Base-by-base conservation (phyloP, 768 basidiomycete genomes). In the Tylopilus felleus region DNA sequence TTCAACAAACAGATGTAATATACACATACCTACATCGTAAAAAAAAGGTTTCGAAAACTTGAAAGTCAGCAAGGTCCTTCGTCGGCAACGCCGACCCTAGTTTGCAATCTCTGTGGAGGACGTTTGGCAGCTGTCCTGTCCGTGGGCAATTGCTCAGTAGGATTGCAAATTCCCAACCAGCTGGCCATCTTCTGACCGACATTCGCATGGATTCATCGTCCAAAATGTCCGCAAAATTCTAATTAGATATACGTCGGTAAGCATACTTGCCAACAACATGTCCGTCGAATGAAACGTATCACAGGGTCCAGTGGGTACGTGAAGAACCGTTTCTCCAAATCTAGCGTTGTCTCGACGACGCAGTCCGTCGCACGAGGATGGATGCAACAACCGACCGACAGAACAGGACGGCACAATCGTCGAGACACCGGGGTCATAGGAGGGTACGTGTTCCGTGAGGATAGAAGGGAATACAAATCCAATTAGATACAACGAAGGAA, bases 401-500 rank as follows among this genome's bases (percentile, higher is more conserved):
- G 19, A 36, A 47, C 35, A 29, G 21, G 29, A 36, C 21, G 10
- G 35, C 16, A 51, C 16, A 2, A 14, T 35, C 43, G 29, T 27
- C 39, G 35, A 48, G 35, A 51, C 38, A 25, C 42, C 21, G 19
- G 31, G 47, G 19, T 17, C 35, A 39, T 28, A 22, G 31, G 28
- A 46, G 22, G n/a, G 39, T 42, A 47, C 40, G 23, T 6, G 51
- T 47, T 55, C 59, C 50, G 40, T 25, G 42, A 27, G 31, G 33
- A 49, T 22, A 42, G 36, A 56, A 53, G 47, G 55, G 44, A 54
- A 25, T 63, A 66, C 65, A 62, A 45, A 59, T 62, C 53, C 52
- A 47, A 53, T 50, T 57, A 63, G 53, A 53, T 51, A 63, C 56
- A 60, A 57, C 22, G 19, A 43, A 64, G 23, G 27, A 40, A 40